These are phyloP conservation scores for Populus hybrid DNA, from an alignment of 441 rosid genomes.

Conservation along the genomic window DNA sequence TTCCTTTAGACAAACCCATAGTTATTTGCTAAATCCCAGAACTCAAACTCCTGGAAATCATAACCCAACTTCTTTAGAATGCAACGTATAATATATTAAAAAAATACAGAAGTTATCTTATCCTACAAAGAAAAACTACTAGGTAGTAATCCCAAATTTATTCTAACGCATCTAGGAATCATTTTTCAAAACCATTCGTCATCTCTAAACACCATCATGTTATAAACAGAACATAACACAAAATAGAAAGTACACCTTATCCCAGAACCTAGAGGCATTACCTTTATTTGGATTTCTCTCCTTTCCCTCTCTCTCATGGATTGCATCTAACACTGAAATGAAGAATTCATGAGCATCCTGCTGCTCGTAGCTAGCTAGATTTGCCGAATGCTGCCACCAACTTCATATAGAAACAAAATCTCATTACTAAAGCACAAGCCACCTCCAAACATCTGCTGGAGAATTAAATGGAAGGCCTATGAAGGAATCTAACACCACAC, in stretches of 20 bases:
- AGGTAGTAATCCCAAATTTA: background rate
- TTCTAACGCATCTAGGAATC: conserved; percentile 1
- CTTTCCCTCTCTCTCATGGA: conserved; percentile 72
- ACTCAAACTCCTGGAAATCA: background rate
- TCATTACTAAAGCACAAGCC: conserved; percentile 32
- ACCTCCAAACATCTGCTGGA: conserved; percentile 16
- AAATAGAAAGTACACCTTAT: conserved; percentile 13
- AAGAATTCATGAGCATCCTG: conserved; percentile 93
- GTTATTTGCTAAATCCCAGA: background rate
- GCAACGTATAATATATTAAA: background rate
- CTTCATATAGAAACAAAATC: conserved; percentile 45
- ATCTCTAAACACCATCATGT: conserved; percentile 6
- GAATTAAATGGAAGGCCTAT: conserved; percentile 15
- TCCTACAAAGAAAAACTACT: background rate
- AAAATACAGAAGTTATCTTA: background rate
- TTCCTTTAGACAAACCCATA: background rate
- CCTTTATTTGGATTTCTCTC: conserved; percentile 52
- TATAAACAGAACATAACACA: background rate
- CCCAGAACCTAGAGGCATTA: conserved; percentile 23
- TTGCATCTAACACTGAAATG: conserved; percentile 70
- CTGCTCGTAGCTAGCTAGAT: conserved; percentile 78
- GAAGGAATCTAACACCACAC: conserved; percentile 13
- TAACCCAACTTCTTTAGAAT: background rate
- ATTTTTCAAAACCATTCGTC: background rate
- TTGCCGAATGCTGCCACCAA: conserved; percentile 88